Base-by-base conservation (phyloP, 495 filamentous ascomycete species). In the Lentithecium fluviatile region DNA sequence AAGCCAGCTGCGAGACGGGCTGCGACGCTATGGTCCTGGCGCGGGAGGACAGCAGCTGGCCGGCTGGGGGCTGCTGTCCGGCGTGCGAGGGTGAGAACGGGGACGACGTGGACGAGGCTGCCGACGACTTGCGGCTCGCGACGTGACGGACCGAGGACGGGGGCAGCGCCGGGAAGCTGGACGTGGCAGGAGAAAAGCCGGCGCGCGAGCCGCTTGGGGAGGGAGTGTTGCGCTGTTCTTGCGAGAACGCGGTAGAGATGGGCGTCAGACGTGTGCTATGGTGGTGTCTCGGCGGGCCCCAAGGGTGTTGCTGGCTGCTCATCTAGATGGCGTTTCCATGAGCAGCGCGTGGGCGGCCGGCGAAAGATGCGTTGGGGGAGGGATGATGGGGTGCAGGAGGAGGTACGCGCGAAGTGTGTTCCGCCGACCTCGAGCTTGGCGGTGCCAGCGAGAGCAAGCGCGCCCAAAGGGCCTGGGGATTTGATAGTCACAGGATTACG, bases 11-110 rank as follows among this genome's bases (percentile, higher is more conserved):
- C 68, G 83, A 76, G 68, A 76, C 79, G 70, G 79, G 76, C 20
- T 83, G 80, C 60, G 85, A 79, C 70, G 85, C 85, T 69, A 81
- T 81, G 68, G 81, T 77, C 74, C 82, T 76, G 56, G 82, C 77
- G 67, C 85, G 79, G 45, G 84, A 83, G 40, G 83, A 78, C 71
- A 85, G 75, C 67, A 80, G 79, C 68, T 79, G 78, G 57, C 74
- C 76, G 32, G 73, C 55, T 56, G 78, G 74, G 65, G 70, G 69
- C 69, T 84, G 82, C 73, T 85, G 83, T 71, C 81, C 81, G 78
- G 82, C 64, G 74, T 83, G 81, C 51, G 81, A 76, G 49, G 79
- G 76, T 52, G 79, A 75, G 56, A 82, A 84, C 21, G 81, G 75
- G 25, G 79, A 77, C 40, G 77, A 77, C 56, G 75, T 75, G 50